These are phyloP conservation scores for Pseudognaphalium luteoalbum DNA, from an alignment of 129 eudicot genomes.

Conservation along the genomic window DNA sequence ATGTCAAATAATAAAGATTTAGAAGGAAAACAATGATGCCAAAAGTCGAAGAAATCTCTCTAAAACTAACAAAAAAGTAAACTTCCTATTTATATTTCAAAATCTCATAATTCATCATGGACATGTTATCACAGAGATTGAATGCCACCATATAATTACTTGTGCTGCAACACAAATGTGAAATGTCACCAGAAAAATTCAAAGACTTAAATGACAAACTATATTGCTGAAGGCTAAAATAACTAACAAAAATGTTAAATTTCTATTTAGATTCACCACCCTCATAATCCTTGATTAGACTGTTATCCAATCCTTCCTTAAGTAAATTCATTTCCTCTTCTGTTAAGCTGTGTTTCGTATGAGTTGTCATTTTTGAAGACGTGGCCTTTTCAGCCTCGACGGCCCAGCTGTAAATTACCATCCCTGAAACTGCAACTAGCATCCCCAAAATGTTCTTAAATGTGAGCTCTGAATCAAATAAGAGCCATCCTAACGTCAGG, in stretches of 20 bases:
- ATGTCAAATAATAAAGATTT: no score
- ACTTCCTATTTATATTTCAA: no score
- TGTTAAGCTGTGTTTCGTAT: conserved; percentile 59
- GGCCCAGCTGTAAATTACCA: conserved; percentile 92
- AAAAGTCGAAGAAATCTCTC: neutral
- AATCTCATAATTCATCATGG: no score
- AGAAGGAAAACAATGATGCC: neutral
- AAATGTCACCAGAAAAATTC: no score
- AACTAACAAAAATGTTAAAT: no score
- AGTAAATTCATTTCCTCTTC: conserved; percentile 78
- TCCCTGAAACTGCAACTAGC: conserved; percentile 74
- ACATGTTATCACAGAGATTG: no score
- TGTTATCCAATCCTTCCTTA: conserved; percentile 61
- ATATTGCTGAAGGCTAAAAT: no score
- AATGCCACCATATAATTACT: no score
- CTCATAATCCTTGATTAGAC: conserved; percentile 39
- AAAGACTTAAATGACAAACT: no score
- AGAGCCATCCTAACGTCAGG: conserved; percentile 82
- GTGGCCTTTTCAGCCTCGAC: conserved; percentile 73
- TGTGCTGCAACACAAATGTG: no score
- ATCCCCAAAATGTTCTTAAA: conserved; percentile 87
- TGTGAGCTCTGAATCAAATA: conserved; percentile 80
- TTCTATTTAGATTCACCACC: no score
- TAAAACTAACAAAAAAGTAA: no score
- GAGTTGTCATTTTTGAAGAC: conserved; percentile 31